Base-by-base conservation (phyloP, 768 basidiomycete genomes). In the Heimioporus sp. region DNA sequence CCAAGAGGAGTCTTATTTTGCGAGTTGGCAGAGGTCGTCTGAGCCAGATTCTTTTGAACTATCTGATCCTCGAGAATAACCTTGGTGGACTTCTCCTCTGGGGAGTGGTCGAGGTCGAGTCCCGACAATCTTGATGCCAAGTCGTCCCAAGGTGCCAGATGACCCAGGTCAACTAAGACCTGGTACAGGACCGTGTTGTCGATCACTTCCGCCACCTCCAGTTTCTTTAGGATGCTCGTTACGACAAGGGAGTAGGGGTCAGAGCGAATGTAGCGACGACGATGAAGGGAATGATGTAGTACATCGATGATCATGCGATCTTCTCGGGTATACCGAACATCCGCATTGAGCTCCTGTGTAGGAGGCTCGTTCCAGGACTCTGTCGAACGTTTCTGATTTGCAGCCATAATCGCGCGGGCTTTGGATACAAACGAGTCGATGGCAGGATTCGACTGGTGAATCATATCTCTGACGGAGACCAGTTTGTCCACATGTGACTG, bases 81-180 rank as follows among this genome's bases (percentile, higher is more conserved):
- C 59, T 63, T 55, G 65, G 65, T 35, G 69, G 69, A 58, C 65
- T 67, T 51, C 20, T 62, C 59, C 10, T 65, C 58, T 20, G 54
- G 55, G 21, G 28, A 10, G 15, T 54, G 54, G 45, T 70, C 66
- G 13, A 65, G 42, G 12, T 57, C 61, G 10, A 80, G 59, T 16
- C 69, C 63, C 1, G 69, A 69, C 51, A 70, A 67, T 31, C 77
- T 65, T 9, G 74, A 75, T 6, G 72, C 69, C 30, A 81, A 54
- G 58, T 93, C 86, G 57, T 92, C 84, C 95, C 95, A 97, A 2
- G 88, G 85, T 2, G 87, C 77, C 19, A 90, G 63, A 8, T 85
- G 78, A 8, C 96, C 94, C 13, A 96, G 61, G 41, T 90, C 82
- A 15, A 82, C 64, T 34, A 97, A 73, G 19, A 86, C 67, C 51